These are phyloP conservation scores for Neocucurbitaria cava DNA, from an alignment of 2,329 filamentous ascomycete species.

Conservation along the genomic window DNA sequence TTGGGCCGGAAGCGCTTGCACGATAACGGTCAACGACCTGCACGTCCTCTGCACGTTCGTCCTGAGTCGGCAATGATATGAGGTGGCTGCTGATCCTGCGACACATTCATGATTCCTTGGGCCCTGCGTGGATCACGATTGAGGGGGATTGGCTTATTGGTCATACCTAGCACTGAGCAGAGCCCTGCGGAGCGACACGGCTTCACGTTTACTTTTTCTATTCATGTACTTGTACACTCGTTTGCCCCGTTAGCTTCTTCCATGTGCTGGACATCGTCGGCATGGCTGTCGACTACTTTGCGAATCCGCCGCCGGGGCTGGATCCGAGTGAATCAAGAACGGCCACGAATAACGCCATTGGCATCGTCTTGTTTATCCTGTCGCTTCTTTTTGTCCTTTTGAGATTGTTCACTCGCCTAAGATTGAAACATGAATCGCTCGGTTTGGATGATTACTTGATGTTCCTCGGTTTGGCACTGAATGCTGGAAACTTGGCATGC, in stretches of 20 bases:
- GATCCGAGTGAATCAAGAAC: constrained; percentile 31
- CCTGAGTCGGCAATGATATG: background rate
- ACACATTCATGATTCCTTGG: too few species aligned
- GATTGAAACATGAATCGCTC: constrained; percentile 21
- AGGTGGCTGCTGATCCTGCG: background rate
- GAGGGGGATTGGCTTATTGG: background rate
- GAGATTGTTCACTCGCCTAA: constrained; percentile 24
- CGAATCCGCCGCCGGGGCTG: constrained; percentile 22
- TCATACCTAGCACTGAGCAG: too few species aligned
- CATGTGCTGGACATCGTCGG: background rate
- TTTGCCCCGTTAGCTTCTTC: background rate
- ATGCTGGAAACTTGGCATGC: constrained; percentile 32
- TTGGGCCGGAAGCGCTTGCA: background rate
- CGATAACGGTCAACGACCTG: background rate
- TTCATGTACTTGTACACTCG: background rate
- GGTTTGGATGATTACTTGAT: constrained; percentile 34
- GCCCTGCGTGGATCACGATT: too few species aligned
- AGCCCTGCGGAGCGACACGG: background rate
- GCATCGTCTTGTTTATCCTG: constrained; percentile 26
- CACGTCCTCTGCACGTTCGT: background rate
- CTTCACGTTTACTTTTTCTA: background rate
- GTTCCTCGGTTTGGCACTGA: constrained; percentile 27
- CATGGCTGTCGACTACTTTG: constrained; percentile 17
- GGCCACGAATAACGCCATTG: constrained; percentile 28
- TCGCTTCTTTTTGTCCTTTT: constrained; percentile 28